Conservation (phyloP, 139 green algal genomes). For the Coccomyxa sp. region DNA sequence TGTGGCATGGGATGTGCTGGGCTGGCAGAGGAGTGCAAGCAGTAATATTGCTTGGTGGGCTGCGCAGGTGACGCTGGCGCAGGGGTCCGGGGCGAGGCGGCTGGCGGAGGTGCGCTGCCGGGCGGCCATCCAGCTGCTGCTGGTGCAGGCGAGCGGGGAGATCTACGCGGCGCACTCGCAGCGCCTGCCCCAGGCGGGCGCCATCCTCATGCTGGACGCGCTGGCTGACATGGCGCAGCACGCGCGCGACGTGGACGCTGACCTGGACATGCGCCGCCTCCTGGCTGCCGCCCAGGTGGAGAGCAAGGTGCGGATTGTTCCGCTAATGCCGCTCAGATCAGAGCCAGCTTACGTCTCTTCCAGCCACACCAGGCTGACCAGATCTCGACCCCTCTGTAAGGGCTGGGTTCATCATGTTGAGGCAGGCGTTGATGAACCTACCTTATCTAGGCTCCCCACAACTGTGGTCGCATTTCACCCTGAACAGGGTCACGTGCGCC, state of each 20-base stretch:
- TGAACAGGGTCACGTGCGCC: too few relatives aligned
- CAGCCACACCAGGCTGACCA: too few relatives aligned
- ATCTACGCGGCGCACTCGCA: constrained; percentile 48
- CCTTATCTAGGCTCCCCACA: too few relatives aligned
- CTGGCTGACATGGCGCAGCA: constrained; percentile 60
- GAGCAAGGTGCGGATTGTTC: constrained; percentile 25
- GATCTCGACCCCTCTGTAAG: too few relatives aligned
- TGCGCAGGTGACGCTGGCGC: constrained; percentile 46
- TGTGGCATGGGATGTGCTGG: too few relatives aligned
- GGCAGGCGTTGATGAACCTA: too few relatives aligned
- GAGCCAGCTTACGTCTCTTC: too few relatives aligned
- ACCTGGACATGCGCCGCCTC: constrained; percentile 53
- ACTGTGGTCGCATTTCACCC: too few relatives aligned
- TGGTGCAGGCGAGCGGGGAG: constrained; percentile 77
- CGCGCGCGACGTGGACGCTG: constrained; percentile 58
- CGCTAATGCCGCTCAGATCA: neutral
- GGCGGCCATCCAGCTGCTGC: constrained; percentile 80
- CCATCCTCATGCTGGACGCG: constrained; percentile 56
- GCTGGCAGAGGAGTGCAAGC: too few relatives aligned
- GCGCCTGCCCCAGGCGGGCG: constrained; percentile 26
- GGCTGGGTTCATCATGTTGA: too few relatives aligned
- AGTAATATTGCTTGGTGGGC: too few relatives aligned
- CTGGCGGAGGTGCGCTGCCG: constrained; percentile 70
- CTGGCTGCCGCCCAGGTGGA: constrained; percentile 65
- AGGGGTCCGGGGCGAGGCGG: constrained; percentile 68